phyloP scores from a whole-genome alignment of 495 filamentous ascomycete genomes.

The Apiosordaria backusii region DNA sequence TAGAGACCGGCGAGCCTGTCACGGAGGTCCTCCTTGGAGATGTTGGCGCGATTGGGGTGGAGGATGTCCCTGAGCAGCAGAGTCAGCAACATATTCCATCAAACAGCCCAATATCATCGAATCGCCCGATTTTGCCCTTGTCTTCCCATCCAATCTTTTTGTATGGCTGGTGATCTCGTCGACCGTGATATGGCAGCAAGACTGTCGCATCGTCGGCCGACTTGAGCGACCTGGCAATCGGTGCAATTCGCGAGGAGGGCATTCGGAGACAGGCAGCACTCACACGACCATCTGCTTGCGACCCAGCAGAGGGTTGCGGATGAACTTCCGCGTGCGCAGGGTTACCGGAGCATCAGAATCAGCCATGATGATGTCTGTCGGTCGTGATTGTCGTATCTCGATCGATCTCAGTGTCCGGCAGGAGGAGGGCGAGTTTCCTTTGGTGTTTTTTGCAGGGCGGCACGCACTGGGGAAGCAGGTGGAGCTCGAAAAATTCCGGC shows the following conservation, averaged over 20 bases:
- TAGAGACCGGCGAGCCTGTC: conserved; percentile 91
- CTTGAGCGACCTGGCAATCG: conserved; percentile 1
- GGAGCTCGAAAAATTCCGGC: conserved; percentile 31
- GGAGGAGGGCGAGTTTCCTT: conserved; percentile 27
- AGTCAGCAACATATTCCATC: conserved; percentile 9
- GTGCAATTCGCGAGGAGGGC: conserved; percentile 3
- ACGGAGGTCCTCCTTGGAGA: conserved; percentile 98
- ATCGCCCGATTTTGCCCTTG: background rate
- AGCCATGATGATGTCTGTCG: conserved; percentile 60
- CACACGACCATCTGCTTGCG: conserved; percentile 99
- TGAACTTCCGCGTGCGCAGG: conserved; percentile 99
- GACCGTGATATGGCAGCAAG: conserved; percentile 9
- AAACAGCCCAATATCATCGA: conserved; percentile 13
- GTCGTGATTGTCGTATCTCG: conserved; percentile 29
- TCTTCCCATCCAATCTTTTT: background rate
- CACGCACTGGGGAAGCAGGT: conserved; percentile 21
- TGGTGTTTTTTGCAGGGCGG: conserved; percentile 30
- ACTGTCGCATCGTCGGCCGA: conserved; percentile 13
- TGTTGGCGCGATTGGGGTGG: conserved; percentile 96
- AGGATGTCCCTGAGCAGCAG: conserved; percentile 78
- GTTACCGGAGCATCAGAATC: conserved; percentile 83
- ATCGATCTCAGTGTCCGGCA: conserved; percentile 21
- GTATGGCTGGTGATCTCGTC: background rate
- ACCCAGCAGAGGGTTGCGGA: conserved; percentile 96
- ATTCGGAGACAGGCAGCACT: conserved; percentile 42